These are phyloP conservation scores for Suillus subaureus DNA, from an alignment of 768 basidiomycete genomes.

Conservation along the genomic window DNA sequence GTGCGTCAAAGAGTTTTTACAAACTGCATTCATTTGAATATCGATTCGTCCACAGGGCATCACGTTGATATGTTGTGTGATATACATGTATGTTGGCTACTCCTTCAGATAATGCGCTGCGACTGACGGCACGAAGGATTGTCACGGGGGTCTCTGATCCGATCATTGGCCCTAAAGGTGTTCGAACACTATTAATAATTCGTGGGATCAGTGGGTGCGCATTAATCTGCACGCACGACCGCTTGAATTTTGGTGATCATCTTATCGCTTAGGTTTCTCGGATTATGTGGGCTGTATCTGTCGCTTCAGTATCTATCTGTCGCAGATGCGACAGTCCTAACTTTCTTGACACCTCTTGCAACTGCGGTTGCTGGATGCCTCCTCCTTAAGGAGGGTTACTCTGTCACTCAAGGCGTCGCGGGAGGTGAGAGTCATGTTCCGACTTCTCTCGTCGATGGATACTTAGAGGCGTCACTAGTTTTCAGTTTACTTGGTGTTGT, in stretches of 20 bases:
- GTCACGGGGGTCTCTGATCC: slow-evolving; percentile 55
- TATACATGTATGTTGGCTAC: slow-evolving; percentile 47
- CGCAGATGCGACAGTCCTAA: slow-evolving; percentile 76
- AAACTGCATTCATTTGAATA: background rate
- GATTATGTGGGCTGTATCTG: slow-evolving; percentile 66
- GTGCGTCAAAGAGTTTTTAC: slow-evolving; percentile 30
- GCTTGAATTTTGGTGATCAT: background rate
- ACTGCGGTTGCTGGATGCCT: slow-evolving; percentile 65
- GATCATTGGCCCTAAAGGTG: slow-evolving; percentile 66
- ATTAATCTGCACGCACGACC: background rate
- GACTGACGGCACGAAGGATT: slow-evolving; percentile 29
- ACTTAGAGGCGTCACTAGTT: slow-evolving; percentile 34
- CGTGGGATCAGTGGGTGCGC: slow-evolving; percentile 66
- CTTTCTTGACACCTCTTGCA: slow-evolving; percentile 71
- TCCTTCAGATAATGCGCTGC: background rate
- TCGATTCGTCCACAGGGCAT: slow-evolving; percentile 40
- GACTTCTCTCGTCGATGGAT: background rate
- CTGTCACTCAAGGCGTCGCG: slow-evolving; percentile 55
- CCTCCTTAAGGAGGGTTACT: slow-evolving; percentile 64
- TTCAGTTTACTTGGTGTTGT: slow-evolving; percentile 76
- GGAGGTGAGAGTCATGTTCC: slow-evolving; percentile 37
- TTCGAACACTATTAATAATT: slow-evolving; percentile 55
- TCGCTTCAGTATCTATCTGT: slow-evolving; percentile 75
- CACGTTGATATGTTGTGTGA: slow-evolving; percentile 53
- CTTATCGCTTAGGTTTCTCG: slow-evolving; percentile 58